Evolutionary conservation across 345 rosid species (phyloP), one percentile per base, ranked within the genome.

Genomic region (Odontarrhena argentea): DNA sequence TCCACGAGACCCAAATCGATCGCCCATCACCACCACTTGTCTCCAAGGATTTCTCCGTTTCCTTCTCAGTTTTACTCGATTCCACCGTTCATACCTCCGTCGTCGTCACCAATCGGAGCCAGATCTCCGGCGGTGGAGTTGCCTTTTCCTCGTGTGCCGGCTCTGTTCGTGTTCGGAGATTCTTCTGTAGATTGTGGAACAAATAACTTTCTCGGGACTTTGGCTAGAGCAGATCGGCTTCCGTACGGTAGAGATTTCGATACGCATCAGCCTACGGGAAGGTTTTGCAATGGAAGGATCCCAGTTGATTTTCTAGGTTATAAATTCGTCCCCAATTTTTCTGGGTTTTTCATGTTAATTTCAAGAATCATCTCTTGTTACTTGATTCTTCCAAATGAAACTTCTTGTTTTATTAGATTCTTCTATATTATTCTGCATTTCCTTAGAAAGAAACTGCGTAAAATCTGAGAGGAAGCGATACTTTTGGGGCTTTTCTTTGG

Each of bases 221-320:
- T 93, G 14, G 97, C 95, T 15, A 79, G 96, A 24, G 98, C 97
- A 1, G 91, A 90, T 69, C 94, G 83, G 15, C 94, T 79, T 71
- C 98, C 95, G 12, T 93, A 93, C 34, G 98, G 98, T 28, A 82
- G 96, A 61, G 98, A 93, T 80, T 93, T 93, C 47, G 95, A 90
- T 30, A 84, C 95, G 26, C 96, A 82, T 55, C 59, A 30, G 9
- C 91, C 98, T 15, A 93, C 98, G 2, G 96, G 98, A 13, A 82
- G 97, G 73, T 93, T 93, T 76, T 79, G 80, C 77, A 93, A 93
- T 79, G 98, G 98, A 34, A 81, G 97, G 70, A 83, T 90, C 80
- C 98, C 96, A 0, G 97, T 93, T 57, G 96, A 93, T 77, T 90
- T 72, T 81, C 83, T 90, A 49, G 98, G 98, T 74, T 69, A 78